Percentiles rank a stretch among this genome's conserved stretches.
phyloP scores from a whole-genome alignment of 2,329 filamentous ascomycete species.

The Diaporthe citri region DNA sequence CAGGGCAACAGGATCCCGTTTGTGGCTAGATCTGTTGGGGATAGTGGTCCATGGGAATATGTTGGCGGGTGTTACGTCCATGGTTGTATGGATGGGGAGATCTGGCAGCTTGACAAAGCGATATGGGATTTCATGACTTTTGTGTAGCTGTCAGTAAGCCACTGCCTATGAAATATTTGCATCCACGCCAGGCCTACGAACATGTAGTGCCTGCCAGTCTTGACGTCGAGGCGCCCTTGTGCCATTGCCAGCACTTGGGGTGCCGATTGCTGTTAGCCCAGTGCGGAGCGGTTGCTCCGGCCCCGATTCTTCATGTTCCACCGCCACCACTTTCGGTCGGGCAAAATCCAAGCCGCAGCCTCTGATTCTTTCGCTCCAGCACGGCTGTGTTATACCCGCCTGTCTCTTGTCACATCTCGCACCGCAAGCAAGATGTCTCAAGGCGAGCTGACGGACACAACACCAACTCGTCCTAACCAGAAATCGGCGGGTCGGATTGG shows the following conservation, averaged over 20 bases:
- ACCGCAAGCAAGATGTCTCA: not conserved
- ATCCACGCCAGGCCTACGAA: too few species aligned
- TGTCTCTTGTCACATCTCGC: not conserved
- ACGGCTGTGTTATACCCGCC: not conserved
- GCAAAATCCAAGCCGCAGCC: too few species aligned
- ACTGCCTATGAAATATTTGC: too few species aligned
- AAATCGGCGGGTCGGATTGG: not conserved
- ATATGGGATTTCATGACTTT: not conserved
- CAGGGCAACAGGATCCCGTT: not conserved
- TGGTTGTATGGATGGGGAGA: not conserved
- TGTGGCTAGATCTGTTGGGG: not conserved
- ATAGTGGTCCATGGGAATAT: not conserved
- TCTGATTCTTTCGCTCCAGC: not conserved
- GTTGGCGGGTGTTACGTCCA: not conserved
- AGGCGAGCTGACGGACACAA: not conserved
- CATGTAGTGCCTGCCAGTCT: too few species aligned
- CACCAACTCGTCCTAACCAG: not conserved
- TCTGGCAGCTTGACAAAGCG: not conserved
- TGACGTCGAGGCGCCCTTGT: too few species aligned
- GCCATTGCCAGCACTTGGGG: too few species aligned
- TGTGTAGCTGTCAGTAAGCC: too few species aligned
- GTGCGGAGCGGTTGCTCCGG: too few species aligned
- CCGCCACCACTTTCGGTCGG: not conserved
- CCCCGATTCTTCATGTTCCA: not conserved
- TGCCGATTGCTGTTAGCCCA: too few species aligned